Evolutionary conservation across 2,329 filamentous ascomycete species (phyloP).

Genomic region (Xylaria sp.): DNA sequence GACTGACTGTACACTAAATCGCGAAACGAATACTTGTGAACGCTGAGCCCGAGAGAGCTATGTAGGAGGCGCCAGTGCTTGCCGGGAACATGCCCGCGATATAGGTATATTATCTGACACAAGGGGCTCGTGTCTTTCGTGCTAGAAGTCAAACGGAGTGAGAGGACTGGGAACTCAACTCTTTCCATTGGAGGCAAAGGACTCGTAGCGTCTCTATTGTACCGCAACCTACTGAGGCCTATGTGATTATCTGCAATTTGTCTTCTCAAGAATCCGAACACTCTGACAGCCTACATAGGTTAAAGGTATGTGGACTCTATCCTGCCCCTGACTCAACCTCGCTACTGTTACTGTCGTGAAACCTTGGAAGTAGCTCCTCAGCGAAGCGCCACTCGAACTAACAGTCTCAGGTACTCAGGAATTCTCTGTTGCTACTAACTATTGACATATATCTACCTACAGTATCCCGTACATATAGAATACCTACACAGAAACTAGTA

Average conservation of each 20-base stretch:
- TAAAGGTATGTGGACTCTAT: conserved; percentile 1
- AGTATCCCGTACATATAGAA: neutral
- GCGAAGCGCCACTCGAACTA: neutral
- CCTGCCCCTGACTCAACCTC: conserved; percentile 4
- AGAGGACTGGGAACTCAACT: neutral
- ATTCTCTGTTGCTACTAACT: neutral
- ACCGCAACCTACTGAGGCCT: neutral
- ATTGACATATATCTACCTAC: neutral
- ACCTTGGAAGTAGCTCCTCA: neutral
- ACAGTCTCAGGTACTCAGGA: neutral
- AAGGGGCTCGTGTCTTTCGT: neutral
- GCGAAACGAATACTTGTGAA: neutral
- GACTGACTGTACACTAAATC: neutral
- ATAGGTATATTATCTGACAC: neutral
- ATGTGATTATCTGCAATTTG: neutral
- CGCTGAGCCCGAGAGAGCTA: neutral
- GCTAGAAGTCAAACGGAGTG: neutral
- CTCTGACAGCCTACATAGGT: neutral
- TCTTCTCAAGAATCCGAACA: neutral
- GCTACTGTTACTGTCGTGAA: neutral
- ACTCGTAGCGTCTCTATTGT: neutral
- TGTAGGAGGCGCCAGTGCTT: neutral
- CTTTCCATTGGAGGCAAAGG: neutral
- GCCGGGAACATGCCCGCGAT: neutral
- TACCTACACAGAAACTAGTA: neutral